Evolutionary conservation across 2,329 filamentous ascomycete species (phyloP), one percentile per base, ranked within the genome.

Genomic region (Chaetothyriales sp.): DNA sequence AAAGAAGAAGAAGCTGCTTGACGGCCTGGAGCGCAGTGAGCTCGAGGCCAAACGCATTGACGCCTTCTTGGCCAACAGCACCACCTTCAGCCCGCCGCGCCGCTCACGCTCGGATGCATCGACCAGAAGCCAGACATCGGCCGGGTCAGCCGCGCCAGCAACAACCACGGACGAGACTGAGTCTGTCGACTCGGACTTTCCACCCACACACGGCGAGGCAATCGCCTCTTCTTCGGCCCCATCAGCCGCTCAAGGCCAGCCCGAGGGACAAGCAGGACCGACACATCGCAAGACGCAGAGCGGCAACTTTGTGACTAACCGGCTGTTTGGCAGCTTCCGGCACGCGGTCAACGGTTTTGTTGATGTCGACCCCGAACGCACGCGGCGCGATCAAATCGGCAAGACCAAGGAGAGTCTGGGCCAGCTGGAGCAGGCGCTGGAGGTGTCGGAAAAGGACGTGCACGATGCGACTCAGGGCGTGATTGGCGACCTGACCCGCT

Each of bases 281-380:
- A 54, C 59, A 12, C 88, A 95, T 68, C 84, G 81, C 65, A 94
- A 94, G 69, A 81, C 79, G 43, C 75, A 83, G 2, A 93, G 86
- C 62, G 81, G 86, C n/a, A 87, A 84, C 60, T 95, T 92, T 56
- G 89, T 96, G 55, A 89, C 89, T 1, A 95, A 78, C 62, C 81
- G 90, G 70, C 87, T 98, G 49, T 96, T 98, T 65, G 92, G 90
- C 0, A 85, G 89, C 9, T 83, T 98, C 55, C 93, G 86, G 50
- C 90, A 98, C 68, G 92, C 92, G 0, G 87, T 96, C 32, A 87
- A 96, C 63, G 92, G 92, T 3, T 90, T 96, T 61, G 90, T 92
- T 1, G 92, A 98, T 64, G 86, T 93, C 43, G 92, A 98, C 63
- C 92, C 92, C 0, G 92, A 98, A 69, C 77, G 89, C 56, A 95